Percentiles rank a stretch among this genome's conserved stretches.
phyloP scores from a whole-genome alignment of 2,329 filamentous ascomycete species.

The Aspergillus novoparasiticus region DNA sequence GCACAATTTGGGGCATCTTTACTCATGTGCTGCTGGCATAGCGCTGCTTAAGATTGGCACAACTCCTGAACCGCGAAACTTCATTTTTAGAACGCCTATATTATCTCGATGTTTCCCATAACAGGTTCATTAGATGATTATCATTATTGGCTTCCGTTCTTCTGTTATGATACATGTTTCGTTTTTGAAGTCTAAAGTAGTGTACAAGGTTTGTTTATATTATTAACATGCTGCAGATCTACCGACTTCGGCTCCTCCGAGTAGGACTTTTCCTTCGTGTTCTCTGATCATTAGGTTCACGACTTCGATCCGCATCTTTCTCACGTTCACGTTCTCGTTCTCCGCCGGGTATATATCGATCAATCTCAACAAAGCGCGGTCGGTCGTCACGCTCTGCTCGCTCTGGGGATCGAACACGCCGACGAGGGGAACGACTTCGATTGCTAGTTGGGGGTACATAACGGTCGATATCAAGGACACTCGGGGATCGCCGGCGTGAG shows the following conservation, averaged over 20 bases:
- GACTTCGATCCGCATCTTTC: constrained; percentile 17
- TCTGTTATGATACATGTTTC: not conserved
- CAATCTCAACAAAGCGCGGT: constrained; percentile 41
- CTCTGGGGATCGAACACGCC: constrained; percentile 41
- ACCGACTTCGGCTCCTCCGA: constrained; percentile 29
- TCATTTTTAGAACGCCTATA: not conserved
- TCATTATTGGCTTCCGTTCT: not conserved
- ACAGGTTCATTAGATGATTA: not conserved
- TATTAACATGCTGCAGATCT: not conserved
- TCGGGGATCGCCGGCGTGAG: constrained; percentile 36
- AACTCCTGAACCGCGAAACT: not conserved
- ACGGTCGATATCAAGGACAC: constrained; percentile 45
- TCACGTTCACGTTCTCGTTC: constrained; percentile 27
- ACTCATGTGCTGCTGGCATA: not conserved
- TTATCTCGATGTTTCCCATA: not conserved
- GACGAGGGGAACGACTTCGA: constrained; percentile 44
- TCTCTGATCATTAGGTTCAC: constrained; percentile 27
- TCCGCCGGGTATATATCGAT: constrained; percentile 48
- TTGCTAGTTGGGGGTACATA: constrained; percentile 45
- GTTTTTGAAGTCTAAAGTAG: not conserved
- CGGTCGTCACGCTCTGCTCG: constrained; percentile 35
- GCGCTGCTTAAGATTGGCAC: not conserved
- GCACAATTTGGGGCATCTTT: not conserved
- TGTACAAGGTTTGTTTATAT: constrained; percentile 7
- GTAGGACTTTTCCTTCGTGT: constrained; percentile 22